A percentile compares a stretch with the other conserved stretches of the same genome.
phyloP scores from a whole-genome alignment of 106 monocot genomes.

The Allium sativum region DNA sequence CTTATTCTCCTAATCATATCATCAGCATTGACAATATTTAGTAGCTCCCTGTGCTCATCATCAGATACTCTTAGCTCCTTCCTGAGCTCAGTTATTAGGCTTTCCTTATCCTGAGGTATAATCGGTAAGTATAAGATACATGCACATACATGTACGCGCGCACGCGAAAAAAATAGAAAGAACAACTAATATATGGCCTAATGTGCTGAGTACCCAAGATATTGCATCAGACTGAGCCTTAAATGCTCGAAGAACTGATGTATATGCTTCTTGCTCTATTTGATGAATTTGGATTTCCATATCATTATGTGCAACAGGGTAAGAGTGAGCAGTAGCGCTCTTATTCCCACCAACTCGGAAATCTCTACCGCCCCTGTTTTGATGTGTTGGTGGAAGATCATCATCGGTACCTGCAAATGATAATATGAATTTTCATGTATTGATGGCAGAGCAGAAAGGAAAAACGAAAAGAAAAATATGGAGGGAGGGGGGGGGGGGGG shows the following conservation, averaged over 20 bases:
- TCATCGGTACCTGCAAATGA: conserved; percentile 80
- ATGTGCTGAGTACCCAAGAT: conserved; percentile 59
- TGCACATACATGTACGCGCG: too few species aligned
- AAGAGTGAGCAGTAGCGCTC: conserved; percentile 22
- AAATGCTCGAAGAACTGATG: conserved; percentile 87
- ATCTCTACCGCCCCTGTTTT: conserved; percentile 53
- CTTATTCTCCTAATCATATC: conserved; percentile 92
- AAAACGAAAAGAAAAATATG: not conserved
- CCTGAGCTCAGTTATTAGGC: conserved; percentile 91
- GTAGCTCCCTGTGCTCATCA: conserved; percentile 85
- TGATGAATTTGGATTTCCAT: conserved; percentile 92
- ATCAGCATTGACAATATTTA: conserved; percentile 82
- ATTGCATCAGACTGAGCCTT: conserved; percentile 98
- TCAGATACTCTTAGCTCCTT: conserved; percentile 93
- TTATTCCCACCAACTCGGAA: conserved; percentile 64
- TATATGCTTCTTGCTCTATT: conserved; percentile 92
- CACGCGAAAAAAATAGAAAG: too few species aligned
- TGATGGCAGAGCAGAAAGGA: too few species aligned
- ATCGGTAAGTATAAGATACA: not conserved
- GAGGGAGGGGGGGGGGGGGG: not conserved
- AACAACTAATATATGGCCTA: not conserved
- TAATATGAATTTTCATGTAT: not conserved
- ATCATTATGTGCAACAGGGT: conserved; percentile 43
- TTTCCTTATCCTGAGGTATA: conserved; percentile 78
- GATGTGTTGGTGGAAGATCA: conserved; percentile 81